Evolutionary conservation across 768 basidiomycete species (phyloP), one percentile per base, ranked within the genome.

Genomic region (Suillus weaverae): DNA sequence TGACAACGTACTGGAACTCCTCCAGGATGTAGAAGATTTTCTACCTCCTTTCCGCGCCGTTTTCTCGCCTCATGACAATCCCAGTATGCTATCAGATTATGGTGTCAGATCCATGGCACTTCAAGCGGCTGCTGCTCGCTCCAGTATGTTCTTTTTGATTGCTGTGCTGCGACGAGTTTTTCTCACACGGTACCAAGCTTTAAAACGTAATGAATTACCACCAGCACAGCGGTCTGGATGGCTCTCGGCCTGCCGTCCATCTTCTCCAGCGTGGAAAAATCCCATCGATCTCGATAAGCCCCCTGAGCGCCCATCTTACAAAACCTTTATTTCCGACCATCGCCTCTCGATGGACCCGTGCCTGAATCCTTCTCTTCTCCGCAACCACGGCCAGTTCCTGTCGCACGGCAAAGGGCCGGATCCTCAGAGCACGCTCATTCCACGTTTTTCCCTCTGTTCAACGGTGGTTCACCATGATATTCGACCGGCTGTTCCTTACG

Each of bases 391-490:
- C 0, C 82, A 84, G 60, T 86, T 84, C 68, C 77, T 88, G 26
- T 79, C 83, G 0, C 80, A 84, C 57, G 72, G 79, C 13, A 62
- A 56, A 5, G 87, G 86, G 2, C 86, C 86, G 0, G 60, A 62
- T 2, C 84, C 86, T 1, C 78, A 80, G 61, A 55, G 22, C 1
- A 72, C 68, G 1, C 70, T 86, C 67, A 69, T 85, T 0, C 88
- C 86, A 0, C 79, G 83, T 30, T 88, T 89, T 68, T 81, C 84
- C 5, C 80, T 80, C 54, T 86, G 82, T 64, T 75, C 81, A 0
- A 84, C 86, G 1, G 61, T 73, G 3, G 61, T 88, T 9, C 86
- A 89, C 64, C 82, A 84, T 59, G 83, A 89, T 66, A 85, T 89
- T 53, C 83, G 83, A 38, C 77, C 82, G 4, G 81, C 84, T 1